phyloP scores from a whole-genome alignment of 305 asterid genomes.

The Ilex paraguariensis region DNA sequence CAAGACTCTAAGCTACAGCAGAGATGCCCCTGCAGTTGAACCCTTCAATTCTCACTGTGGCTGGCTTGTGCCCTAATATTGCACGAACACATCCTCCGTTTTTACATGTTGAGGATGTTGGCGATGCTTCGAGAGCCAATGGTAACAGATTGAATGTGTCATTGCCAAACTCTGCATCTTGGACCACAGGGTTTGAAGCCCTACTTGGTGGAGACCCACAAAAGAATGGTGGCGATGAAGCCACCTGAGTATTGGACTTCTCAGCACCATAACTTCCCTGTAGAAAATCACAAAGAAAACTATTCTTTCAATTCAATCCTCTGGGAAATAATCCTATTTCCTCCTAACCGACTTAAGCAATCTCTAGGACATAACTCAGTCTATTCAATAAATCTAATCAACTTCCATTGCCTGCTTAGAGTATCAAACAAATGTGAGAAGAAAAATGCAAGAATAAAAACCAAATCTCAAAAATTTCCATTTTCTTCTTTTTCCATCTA shows the following conservation, averaged over 20 bases:
- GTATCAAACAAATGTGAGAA: no score
- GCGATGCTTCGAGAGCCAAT: slow-evolving; percentile 23
- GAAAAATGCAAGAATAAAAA: no score
- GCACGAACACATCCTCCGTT: slow-evolving; percentile 38
- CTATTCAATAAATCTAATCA: background rate
- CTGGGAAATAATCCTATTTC: no score
- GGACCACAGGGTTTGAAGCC: slow-evolving; percentile 52
- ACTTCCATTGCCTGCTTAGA: background rate
- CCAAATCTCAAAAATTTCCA: no score
- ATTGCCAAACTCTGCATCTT: slow-evolving; percentile 51
- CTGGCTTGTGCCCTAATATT: slow-evolving; percentile 39
- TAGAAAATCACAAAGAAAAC: background rate
- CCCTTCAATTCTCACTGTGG: slow-evolving; percentile 69
- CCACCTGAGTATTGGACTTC: slow-evolving; percentile 37
- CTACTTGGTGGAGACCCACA: slow-evolving; percentile 54
- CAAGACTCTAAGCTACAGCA: slow-evolving; percentile 36
- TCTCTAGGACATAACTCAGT: no score
- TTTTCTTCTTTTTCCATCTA: no score
- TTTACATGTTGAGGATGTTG: slow-evolving; percentile 29
- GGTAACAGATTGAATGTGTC: slow-evolving; percentile 27
- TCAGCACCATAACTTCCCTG: slow-evolving; percentile 36
- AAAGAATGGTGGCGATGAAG: slow-evolving; percentile 53
- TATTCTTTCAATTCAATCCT: background rate
- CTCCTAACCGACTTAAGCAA: no score
- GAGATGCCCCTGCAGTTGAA: slow-evolving; percentile 60